Evolutionary conservation across 2,329 filamentous ascomycete species (phyloP).

Genomic region (Ceratocystis papillata): DNA sequence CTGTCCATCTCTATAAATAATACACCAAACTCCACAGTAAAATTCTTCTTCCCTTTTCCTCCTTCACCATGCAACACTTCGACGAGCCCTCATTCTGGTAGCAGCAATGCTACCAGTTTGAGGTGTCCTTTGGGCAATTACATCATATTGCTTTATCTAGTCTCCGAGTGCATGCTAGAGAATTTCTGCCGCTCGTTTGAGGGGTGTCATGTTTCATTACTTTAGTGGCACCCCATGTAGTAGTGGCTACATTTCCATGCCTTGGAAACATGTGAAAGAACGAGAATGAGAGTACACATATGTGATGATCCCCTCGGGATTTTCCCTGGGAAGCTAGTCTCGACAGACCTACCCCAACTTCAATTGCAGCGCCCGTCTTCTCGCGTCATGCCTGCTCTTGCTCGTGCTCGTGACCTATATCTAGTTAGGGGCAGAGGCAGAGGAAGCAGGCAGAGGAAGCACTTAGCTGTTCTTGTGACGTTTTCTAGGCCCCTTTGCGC

Average conservation of each 20-base stretch:
- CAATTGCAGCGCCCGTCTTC: not conserved
- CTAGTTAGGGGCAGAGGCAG: not conserved
- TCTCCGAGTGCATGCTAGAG: slow-evolving; percentile 31
- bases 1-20: slow-evolving; percentile 16
- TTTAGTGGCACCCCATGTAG: slow-evolving; percentile 38
- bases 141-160: slow-evolving; percentile 11
- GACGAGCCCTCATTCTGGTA: slow-evolving; percentile 21
- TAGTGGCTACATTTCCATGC: slow-evolving; percentile 33
- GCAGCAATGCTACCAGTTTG: slow-evolving; percentile 11
- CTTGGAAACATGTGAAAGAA: not conserved
- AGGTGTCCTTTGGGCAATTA: slow-evolving; percentile 23
- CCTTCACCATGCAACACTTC: slow-evolving; percentile 31
- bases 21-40: not conserved
- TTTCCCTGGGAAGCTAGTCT: not conserved
- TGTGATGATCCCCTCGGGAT: not conserved
- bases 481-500: not conserved
- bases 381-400: not conserved
- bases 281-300: not conserved
- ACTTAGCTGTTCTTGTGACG: not conserved
- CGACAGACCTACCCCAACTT: not conserved
- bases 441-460: not conserved
- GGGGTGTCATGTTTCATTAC: slow-evolving; percentile 34
- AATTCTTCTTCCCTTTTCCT: slow-evolving; percentile 22
- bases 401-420: not conserved
- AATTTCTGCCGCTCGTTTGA: slow-evolving; percentile 36